These are phyloP conservation scores for Neurospora sublineolata DNA, from an alignment of 495 filamentous ascomycete species.

Conservation along the genomic window DNA sequence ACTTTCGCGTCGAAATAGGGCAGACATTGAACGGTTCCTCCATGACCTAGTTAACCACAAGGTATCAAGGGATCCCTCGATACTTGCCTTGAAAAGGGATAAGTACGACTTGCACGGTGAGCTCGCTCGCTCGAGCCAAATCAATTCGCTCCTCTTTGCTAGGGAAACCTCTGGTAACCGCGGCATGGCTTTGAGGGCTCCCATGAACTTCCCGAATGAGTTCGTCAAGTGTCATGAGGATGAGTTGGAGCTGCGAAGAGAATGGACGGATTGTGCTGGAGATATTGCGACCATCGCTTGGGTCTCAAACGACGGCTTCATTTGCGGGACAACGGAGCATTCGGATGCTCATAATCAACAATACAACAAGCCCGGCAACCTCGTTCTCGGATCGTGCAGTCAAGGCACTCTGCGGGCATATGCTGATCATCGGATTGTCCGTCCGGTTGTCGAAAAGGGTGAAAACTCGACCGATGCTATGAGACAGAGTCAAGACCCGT, in stretches of 20 bases:
- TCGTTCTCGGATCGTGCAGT: conserved; percentile 56
- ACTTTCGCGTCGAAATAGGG: conserved; percentile 4
- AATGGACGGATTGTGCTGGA: conserved; percentile 46
- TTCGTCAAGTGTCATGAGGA: conserved; percentile 35
- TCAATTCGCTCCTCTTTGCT: conserved; percentile 26
- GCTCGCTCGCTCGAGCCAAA: conserved; percentile 12
- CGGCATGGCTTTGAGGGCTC: conserved; percentile 17
- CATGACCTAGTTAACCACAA: conserved; percentile 18
- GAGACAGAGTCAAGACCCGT: conserved; percentile 51
- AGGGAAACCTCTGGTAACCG: conserved; percentile 29
- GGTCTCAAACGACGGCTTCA: conserved; percentile 38
- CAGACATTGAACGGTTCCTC: conserved; percentile 26
- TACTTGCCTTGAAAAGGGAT: conserved; percentile 19
- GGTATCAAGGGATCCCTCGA: conserved; percentile 1
- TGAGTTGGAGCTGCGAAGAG: conserved; percentile 27
- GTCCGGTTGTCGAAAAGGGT: conserved; percentile 38
- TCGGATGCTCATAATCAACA: conserved; percentile 67
- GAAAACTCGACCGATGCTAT: conserved; percentile 46
- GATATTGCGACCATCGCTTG: conserved; percentile 49
- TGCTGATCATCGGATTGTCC: conserved; percentile 54
- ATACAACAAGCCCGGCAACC: conserved; percentile 73
- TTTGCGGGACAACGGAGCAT: conserved; percentile 60
- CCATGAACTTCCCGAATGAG: conserved; percentile 27
- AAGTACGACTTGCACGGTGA: conserved; percentile 16
- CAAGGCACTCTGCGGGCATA: conserved; percentile 48